Evolutionary conservation across 805 yeast genomes (phyloP).

Genomic region (Candida cerambycidarum): DNA sequence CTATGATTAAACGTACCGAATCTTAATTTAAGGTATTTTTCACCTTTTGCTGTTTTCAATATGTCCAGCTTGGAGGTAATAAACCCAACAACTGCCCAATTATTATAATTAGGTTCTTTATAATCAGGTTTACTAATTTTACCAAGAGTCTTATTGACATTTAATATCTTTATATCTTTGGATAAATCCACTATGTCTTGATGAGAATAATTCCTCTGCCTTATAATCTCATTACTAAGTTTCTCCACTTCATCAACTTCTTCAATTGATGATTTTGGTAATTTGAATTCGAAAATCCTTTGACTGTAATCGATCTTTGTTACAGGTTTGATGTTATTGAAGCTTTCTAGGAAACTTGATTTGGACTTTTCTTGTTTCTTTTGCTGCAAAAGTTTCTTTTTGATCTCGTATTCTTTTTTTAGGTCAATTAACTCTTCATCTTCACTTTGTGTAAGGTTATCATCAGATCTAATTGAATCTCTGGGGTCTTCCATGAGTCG

Average conservation of each 20-base stretch:
- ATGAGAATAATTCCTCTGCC: slow-evolving; percentile 47
- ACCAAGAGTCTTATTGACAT: slow-evolving; percentile 60
- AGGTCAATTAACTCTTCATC: slow-evolving; percentile 38
- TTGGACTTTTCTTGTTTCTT: slow-evolving; percentile 8
- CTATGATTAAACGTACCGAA: slow-evolving; percentile 68
- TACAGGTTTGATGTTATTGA: slow-evolving; percentile 12
- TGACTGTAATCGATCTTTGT: slow-evolving; percentile 21
- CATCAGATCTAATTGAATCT: slow-evolving; percentile 25
- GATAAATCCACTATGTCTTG: slow-evolving; percentile 38
- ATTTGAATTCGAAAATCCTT: slow-evolving; percentile 26
- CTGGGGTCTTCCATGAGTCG: slow-evolving; percentile 28
- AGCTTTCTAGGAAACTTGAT: slow-evolving; percentile 5
- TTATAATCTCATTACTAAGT: slow-evolving; percentile 18
- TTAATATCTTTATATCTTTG: slow-evolving; percentile 51
- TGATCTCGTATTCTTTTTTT: slow-evolving; percentile 35
- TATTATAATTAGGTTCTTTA: slow-evolving; percentile 64
- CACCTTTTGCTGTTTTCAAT: slow-evolving; percentile 39
- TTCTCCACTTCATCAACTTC: slow-evolving; percentile 22
- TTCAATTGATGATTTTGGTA: neutral
- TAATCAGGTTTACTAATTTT: slow-evolving; percentile 69
- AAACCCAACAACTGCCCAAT: slow-evolving; percentile 81
- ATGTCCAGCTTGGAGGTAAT: slow-evolving; percentile 58
- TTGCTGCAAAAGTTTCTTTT: slow-evolving; percentile 19
- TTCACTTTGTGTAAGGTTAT: slow-evolving; percentile 37
- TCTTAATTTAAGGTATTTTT: slow-evolving; percentile 59